A percentile compares a stretch with the other conserved stretches of the same genome.
Conservation (phyloP, 169 alveolate genomes). For the Neospora caninum region DNA sequence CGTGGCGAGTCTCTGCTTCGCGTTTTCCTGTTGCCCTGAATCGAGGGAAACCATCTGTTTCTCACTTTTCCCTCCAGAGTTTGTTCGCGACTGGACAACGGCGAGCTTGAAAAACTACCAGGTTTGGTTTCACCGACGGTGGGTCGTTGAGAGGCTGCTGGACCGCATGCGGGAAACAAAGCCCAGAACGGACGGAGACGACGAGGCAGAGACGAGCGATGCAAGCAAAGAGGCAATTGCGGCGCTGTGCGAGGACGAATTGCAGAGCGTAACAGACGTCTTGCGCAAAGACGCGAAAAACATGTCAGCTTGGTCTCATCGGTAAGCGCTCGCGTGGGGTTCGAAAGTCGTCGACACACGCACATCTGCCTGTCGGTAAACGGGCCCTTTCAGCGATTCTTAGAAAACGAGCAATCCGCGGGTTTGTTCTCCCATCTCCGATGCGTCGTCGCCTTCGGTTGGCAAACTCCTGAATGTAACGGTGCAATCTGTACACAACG, state of each 20-base stretch:
- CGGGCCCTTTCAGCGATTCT: too few relatives aligned
- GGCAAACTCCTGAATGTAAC: too few relatives aligned
- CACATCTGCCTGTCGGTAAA: too few relatives aligned
- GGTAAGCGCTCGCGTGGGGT: neutral
- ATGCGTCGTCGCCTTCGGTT: too few relatives aligned
- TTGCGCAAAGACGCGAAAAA: neutral
- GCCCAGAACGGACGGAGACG: neutral
- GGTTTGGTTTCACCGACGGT: constrained; percentile 39
- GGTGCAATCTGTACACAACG: too few relatives aligned
- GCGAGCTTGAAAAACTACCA: constrained; percentile 35
- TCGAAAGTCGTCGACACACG: too few relatives aligned
- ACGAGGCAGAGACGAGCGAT: neutral
- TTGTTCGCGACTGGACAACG: neutral
- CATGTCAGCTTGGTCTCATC: constrained; percentile 11
- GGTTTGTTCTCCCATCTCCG: too few relatives aligned
- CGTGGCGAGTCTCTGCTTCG: too few relatives aligned
- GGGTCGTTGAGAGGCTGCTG: constrained; percentile 8
- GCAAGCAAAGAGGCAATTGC: neutral
- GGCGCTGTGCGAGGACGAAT: neutral
- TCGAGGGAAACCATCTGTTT: too few relatives aligned
- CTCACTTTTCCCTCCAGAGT: neutral
- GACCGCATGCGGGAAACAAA: neutral
- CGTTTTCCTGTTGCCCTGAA: too few relatives aligned
- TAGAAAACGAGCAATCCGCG: too few relatives aligned
- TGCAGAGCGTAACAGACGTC: neutral